phyloP scores from a whole-genome alignment of 2,329 filamentous ascomycete species.

The Cadophora sp. region DNA sequence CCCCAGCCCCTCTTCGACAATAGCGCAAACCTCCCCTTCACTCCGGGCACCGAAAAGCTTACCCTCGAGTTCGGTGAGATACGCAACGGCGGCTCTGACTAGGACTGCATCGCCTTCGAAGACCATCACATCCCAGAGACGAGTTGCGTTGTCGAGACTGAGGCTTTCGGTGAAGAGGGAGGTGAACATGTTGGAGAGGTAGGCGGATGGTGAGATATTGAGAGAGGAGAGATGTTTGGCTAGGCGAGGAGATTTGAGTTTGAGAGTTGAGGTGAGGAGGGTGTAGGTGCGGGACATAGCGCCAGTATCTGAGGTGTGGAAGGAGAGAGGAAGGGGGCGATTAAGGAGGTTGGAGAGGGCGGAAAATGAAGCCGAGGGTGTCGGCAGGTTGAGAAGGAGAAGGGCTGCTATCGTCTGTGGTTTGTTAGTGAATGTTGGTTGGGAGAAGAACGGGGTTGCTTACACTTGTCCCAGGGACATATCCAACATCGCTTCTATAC shows the following conservation, averaged over 20 bases:
- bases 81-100: conserved; percentile 73
- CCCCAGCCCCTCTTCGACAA: conserved; percentile 32
- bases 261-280: conserved; percentile 70
- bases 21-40: conserved; percentile 32
- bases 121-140: conserved; percentile 83
- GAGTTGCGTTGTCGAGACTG: conserved; percentile 71
- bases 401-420: conserved; percentile 73
- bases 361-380: conserved; percentile 69
- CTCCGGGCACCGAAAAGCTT: conserved; percentile 52
- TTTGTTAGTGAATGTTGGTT: conserved; percentile 33
- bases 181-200: conserved; percentile 67
- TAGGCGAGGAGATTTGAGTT: conserved; percentile 68
- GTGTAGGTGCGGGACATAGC: conserved; percentile 74
- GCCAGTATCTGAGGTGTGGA: conserved; percentile 73
- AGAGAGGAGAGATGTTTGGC: conserved; percentile 66
- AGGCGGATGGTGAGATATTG: conserved; percentile 56
- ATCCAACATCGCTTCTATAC: conserved; percentile 84
- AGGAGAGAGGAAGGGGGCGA: conserved; percentile 75
- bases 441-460: conserved; percentile 48
- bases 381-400: conserved; percentile 73
- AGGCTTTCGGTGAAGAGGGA: conserved; percentile 69
- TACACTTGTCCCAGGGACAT: conserved; percentile 76
- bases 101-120: conserved; percentile 81
- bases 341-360: conserved; percentile 80
- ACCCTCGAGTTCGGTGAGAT: conserved; percentile 61